These are phyloP conservation scores for Podospora pseudocomata DNA, from an alignment of 495 filamentous ascomycete species.

Conservation along the genomic window DNA sequence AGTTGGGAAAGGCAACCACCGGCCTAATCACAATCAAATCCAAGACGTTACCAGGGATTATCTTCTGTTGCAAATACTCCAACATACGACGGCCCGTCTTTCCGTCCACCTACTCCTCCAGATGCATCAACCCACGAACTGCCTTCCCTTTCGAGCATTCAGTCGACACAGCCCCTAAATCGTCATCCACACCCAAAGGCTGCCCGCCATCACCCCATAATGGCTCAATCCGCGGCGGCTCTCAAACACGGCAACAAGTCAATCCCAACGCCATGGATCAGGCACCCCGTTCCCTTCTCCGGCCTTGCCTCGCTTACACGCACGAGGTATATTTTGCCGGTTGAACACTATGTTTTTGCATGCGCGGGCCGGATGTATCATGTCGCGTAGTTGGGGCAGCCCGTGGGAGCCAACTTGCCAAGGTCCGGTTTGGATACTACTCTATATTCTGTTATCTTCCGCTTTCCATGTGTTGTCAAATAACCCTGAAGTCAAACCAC, in stretches of 20 bases:
- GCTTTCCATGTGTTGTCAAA: too few species aligned
- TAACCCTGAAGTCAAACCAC: too few species aligned
- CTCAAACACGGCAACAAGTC: not conserved
- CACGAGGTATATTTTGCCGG: not conserved
- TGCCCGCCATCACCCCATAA: not conserved
- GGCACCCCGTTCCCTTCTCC: not conserved
- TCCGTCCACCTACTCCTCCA: too few species aligned
- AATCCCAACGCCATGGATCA: not conserved
- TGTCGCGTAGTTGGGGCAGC: not conserved
- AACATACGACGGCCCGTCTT: too few species aligned
- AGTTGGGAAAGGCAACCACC: too few species aligned
- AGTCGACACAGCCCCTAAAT: too few species aligned
- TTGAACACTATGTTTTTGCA: not conserved
- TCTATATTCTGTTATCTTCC: not conserved
- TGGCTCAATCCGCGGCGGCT: too few species aligned
- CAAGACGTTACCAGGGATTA: too few species aligned
- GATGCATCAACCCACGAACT: not conserved
- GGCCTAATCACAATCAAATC: too few species aligned
- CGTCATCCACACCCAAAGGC: not conserved
- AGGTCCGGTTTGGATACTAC: not conserved
- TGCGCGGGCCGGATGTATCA: not conserved
- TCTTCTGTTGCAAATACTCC: too few species aligned
- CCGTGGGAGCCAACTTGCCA: not conserved
- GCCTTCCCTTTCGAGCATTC: not conserved
- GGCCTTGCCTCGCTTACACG: not conserved